Evolutionary conservation across 179 eudicot species (phyloP).

Genomic region (Silene vulgaris): DNA sequence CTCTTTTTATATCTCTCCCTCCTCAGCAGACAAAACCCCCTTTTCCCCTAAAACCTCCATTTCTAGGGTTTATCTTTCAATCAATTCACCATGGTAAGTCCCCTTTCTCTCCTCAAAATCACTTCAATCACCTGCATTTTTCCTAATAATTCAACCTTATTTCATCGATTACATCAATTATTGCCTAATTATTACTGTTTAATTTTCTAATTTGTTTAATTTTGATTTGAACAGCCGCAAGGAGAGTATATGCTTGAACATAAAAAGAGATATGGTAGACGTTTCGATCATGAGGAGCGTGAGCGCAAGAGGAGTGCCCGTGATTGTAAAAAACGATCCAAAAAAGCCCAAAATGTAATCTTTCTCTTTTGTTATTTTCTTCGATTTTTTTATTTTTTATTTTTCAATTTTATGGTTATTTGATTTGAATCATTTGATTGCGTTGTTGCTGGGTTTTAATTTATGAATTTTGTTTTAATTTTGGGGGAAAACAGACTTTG

Average conservation of each 20-base stretch:
- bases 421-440: background rate
- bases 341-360: slow-evolving; percentile 54
- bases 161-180: background rate
- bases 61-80: background rate
- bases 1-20: background rate
- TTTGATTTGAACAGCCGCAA: slow-evolving; percentile 50
- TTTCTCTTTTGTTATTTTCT: background rate
- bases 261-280: slow-evolving; percentile 70
- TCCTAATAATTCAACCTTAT: background rate
- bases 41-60: slow-evolving; percentile 1
- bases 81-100: background rate
- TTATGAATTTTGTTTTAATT: background rate
- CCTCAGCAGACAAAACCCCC: background rate
- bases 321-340: slow-evolving; percentile 56
- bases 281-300: slow-evolving; percentile 77
- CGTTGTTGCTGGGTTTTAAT: background rate
- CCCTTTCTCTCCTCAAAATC: background rate
- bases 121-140: background rate
- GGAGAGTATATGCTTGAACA: slow-evolving; percentile 82
- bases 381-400: no score
- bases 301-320: slow-evolving; percentile 92
- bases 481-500: slow-evolving; percentile 41
- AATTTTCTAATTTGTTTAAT: background rate
- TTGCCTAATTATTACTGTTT: background rate
- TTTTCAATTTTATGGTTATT: background rate